Evolutionary conservation across 2,329 filamentous ascomycete species (phyloP).

Genomic region (Aspergillus tanneri): DNA sequence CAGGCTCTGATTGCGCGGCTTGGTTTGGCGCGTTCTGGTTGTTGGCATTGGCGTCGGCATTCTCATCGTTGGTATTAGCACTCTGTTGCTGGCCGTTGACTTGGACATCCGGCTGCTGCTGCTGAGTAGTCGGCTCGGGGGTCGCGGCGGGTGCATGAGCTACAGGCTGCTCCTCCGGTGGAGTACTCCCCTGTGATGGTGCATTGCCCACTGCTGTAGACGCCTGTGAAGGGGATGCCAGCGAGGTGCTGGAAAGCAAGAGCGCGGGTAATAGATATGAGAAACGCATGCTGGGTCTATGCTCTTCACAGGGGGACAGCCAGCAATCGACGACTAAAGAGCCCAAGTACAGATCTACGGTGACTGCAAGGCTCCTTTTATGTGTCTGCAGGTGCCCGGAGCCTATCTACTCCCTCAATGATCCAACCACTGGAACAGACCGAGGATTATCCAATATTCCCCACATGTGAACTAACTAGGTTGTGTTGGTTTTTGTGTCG

Average conservation of each 20-base stretch:
- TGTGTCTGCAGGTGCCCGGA: constrained; percentile 15
- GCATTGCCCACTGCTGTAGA: constrained; percentile 17
- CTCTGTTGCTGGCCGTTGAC: constrained; percentile 3
- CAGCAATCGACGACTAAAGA: constrained; percentile 18
- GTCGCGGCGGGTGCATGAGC: constrained; percentile 11
- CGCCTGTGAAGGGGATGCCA: constrained; percentile 21
- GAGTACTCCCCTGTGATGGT: constrained; percentile 12
- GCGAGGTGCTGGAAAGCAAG: constrained; percentile 24
- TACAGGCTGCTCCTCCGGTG: constrained; percentile 15
- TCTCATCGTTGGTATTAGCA: constrained; percentile 4
- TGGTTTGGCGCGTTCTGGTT: constrained; percentile 4
- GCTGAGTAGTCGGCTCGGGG: constrained; percentile 11
- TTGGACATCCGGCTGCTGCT: constrained; percentile 8
- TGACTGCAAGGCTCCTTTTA: constrained; percentile 19
- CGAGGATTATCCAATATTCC: constrained; percentile 15
- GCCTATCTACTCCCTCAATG: constrained; percentile 11
- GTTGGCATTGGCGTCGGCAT: background rate
- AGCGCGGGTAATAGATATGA: constrained; percentile 21
- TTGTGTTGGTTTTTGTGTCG: constrained; percentile 12
- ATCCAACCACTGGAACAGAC: constrained; percentile 12
- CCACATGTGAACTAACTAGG: constrained; percentile 22
- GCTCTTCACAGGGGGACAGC: constrained; percentile 16
- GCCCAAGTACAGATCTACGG: constrained; percentile 9
- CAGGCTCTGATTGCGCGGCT: constrained; percentile 7
- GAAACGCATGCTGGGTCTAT: constrained; percentile 23